phyloP scores from a whole-genome alignment of 345 rosid genomes.

The Ceriops zippeliana region DNA sequence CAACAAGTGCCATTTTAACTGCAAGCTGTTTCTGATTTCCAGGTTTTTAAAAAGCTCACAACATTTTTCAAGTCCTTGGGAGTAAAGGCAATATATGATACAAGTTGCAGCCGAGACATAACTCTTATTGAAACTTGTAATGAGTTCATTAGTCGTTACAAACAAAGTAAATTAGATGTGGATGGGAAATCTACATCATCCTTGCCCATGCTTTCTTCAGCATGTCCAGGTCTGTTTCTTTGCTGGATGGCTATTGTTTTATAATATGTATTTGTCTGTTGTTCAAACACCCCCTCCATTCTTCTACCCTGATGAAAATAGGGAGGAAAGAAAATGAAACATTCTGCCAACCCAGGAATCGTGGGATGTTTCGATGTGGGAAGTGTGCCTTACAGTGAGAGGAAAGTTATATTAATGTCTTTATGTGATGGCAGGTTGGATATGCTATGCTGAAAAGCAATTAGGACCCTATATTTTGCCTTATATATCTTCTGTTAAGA shows the following conservation, averaged over 20 bases:
- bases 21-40: constrained; percentile 15
- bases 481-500: constrained; percentile 81
- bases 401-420: not conserved
- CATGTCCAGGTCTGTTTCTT: constrained; percentile 73
- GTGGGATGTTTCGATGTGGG: too few species aligned
- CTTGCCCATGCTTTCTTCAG: constrained; percentile 81
- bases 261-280: not conserved
- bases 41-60: constrained; percentile 77
- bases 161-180: constrained; percentile 38
- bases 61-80: constrained; percentile 80
- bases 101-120: constrained; percentile 74
- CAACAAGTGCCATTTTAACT: not conserved
- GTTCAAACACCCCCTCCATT: too few species aligned
- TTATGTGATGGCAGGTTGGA: constrained; percentile 70
- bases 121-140: constrained; percentile 79
- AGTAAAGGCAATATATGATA: constrained; percentile 82
- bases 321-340: too few species aligned
- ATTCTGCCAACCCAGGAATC: too few species aligned
- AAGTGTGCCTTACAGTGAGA: not conserved
- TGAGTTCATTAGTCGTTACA: constrained; percentile 73
- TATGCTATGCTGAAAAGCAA: constrained; percentile 95
- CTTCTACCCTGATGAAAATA: too few species aligned
- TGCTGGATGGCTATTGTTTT: too few species aligned
- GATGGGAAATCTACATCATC: constrained; percentile 33
- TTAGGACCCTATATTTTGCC: constrained; percentile 85